These are phyloP conservation scores for Heterobasidion occidentale DNA, from an alignment of 1,284 basidiomycete species.

Conservation along the genomic window DNA sequence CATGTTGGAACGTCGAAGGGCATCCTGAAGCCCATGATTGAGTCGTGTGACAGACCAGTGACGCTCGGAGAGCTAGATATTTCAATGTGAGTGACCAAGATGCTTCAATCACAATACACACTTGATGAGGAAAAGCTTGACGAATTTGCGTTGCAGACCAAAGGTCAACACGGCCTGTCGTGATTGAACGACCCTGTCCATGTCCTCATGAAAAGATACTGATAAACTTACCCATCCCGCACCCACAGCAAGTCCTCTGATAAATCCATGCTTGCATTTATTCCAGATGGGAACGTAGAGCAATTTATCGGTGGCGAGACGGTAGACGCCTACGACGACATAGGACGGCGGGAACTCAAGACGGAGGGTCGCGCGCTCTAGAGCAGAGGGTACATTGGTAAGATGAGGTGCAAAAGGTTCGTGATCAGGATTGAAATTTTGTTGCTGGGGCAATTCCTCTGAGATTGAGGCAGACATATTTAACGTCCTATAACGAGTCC, in stretches of 20 bases:
- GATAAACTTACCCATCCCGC: constrained; percentile 46
- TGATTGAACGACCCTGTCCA: not conserved
- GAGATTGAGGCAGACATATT: no score
- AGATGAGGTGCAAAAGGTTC: not conserved
- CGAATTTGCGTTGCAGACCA: constrained; percentile 53
- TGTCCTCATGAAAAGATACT: not conserved
- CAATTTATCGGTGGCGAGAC: constrained; percentile 56
- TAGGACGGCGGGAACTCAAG: constrained; percentile 70
- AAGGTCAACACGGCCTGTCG: constrained; percentile 56
- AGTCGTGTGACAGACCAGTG: constrained; percentile 56
- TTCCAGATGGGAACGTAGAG: constrained; percentile 68
- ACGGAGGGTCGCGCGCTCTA: constrained; percentile 45
- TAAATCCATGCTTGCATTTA: constrained; percentile 63
- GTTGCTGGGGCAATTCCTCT: not conserved
- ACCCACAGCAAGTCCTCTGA: constrained; percentile 54
- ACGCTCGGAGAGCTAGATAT: constrained; percentile 51
- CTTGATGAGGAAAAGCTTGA: constrained; percentile 56
- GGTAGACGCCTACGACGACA: constrained; percentile 65
- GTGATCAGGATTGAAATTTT: not conserved
- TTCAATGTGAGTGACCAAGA: not conserved
- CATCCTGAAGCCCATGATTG: constrained; percentile 52
- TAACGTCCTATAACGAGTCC: no score
- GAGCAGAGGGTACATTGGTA: constrained; percentile 30
- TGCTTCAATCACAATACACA: constrained; percentile 18
- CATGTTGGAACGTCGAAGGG: constrained; percentile 66